Conservation (phyloP, 257 asterid species). For the Petunia secreta region DNA sequence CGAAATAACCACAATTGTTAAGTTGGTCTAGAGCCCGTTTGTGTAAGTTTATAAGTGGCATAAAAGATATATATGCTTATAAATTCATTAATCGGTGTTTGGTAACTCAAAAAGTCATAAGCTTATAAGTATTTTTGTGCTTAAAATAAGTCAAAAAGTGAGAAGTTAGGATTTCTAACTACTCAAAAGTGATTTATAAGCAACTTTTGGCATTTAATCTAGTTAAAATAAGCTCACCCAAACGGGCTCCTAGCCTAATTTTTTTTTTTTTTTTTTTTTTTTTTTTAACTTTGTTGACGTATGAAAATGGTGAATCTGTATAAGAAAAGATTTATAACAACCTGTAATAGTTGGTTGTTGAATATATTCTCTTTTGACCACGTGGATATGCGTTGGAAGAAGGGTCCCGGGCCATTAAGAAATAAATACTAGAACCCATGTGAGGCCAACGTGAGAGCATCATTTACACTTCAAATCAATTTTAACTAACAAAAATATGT, state of each 20-base stretch:
- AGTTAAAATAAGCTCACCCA: no score
- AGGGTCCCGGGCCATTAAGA: neutral
- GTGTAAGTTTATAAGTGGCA: no score
- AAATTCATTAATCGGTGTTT: no score
- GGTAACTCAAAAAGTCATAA: no score
- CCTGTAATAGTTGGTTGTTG: conserved; percentile 12
- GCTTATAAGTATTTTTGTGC: no score
- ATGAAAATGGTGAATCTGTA: neutral
- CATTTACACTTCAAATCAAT: conserved; percentile 9
- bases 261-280: neutral
- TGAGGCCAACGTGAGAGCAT: conserved; percentile 20
- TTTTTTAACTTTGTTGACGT: conserved; percentile 2
- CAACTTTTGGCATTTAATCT: no score
- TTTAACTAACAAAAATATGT: neutral
- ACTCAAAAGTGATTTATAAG: no score
- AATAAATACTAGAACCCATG: conserved; percentile 4
- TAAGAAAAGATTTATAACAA: neutral
- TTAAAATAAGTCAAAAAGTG: no score
- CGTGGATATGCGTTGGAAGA: conserved; percentile 18
- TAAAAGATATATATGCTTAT: no score
- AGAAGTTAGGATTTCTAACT: no score
- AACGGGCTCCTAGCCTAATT: no score
- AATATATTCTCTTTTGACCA: neutral
- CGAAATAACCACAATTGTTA: neutral
- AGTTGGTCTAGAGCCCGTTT: neutral